phyloP scores from a whole-genome alignment of 2,329 filamentous ascomycete genomes.

The Penicillium corylophilum region DNA sequence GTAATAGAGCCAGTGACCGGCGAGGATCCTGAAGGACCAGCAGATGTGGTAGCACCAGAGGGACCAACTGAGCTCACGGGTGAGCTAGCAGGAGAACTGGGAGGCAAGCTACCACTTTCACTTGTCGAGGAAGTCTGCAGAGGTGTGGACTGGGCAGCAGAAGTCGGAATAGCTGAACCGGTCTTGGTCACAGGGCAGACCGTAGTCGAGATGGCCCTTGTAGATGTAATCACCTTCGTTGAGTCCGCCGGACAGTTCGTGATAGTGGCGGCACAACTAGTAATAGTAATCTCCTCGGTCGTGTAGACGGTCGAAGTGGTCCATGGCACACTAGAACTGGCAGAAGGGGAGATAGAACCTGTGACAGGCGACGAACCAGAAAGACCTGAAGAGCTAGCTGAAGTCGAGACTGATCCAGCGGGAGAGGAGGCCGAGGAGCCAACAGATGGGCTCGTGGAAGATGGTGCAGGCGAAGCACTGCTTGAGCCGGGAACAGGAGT shows the following conservation, averaged over 20 bases:
- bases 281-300: neutral
- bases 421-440: neutral
- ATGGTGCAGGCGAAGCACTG: neutral
- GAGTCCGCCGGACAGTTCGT: neutral
- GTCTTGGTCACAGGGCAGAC: neutral
- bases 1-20: neutral
- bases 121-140: neutral
- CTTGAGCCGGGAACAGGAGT: neutral
- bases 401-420: neutral
- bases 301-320: neutral
- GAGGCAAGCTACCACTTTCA: neutral
- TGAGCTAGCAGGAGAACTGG: neutral
- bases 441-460: neutral
- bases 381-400: neutral
- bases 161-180: neutral
- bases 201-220: neutral
- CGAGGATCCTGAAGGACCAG: neutral
- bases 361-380: neutral
- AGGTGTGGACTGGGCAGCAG: neutral
- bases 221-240: neutral
- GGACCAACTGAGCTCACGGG: neutral
- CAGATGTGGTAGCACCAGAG: neutral
- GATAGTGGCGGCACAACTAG: neutral
- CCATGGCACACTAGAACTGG: slow-evolving; percentile 4
- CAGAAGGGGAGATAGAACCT: neutral